Conservation (phyloP, 768 basidiomycete species). For the Mycena polygramma region DNA sequence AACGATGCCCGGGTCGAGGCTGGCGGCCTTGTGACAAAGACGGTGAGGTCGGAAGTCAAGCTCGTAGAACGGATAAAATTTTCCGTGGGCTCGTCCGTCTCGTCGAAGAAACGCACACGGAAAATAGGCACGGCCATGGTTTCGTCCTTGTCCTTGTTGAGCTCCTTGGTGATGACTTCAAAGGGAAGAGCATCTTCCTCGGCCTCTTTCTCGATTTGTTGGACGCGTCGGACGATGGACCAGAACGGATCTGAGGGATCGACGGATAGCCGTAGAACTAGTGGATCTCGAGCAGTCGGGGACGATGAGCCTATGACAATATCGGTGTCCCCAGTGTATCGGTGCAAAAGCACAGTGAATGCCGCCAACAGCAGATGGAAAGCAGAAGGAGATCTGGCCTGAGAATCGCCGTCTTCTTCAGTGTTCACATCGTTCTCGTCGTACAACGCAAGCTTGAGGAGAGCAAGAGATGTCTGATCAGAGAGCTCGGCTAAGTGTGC, state of each 20-base stretch:
- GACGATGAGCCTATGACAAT: slow-evolving; percentile 93
- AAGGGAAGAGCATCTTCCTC: slow-evolving; percentile 87
- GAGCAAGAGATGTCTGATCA: slow-evolving; percentile 78
- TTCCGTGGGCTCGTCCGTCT: slow-evolving; percentile 80
- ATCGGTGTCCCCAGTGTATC: slow-evolving; percentile 96
- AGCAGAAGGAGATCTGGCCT: slow-evolving; percentile 73
- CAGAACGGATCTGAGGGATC: slow-evolving; percentile 92
- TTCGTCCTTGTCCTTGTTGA: slow-evolving; percentile 77
- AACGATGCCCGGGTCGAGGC: slow-evolving; percentile 77
- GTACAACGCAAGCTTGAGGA: slow-evolving; percentile 86
- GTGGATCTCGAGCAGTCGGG: slow-evolving; percentile 77
- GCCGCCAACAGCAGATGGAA: slow-evolving; percentile 95
- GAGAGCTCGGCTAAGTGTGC: slow-evolving; percentile 80
- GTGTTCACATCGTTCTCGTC: slow-evolving; percentile 67
- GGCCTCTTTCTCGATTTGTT: slow-evolving; percentile 86
- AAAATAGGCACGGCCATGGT: slow-evolving; percentile 78
- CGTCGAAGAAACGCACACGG: slow-evolving; percentile 97
- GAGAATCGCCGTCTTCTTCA: slow-evolving; percentile 57
- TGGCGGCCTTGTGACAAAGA: slow-evolving; percentile 85
- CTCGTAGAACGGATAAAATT: slow-evolving; percentile 85
- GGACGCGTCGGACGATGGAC: slow-evolving; percentile 88
- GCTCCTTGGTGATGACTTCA: slow-evolving; percentile 76
- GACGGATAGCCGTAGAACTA: slow-evolving; percentile 86
- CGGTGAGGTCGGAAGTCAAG: slow-evolving; percentile 91
- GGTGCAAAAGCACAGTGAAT: slow-evolving; percentile 90